These are phyloP conservation scores for Tricholoma bakamatsutake DNA, from an alignment of 768 basidiomycete species.

Conservation along the genomic window DNA sequence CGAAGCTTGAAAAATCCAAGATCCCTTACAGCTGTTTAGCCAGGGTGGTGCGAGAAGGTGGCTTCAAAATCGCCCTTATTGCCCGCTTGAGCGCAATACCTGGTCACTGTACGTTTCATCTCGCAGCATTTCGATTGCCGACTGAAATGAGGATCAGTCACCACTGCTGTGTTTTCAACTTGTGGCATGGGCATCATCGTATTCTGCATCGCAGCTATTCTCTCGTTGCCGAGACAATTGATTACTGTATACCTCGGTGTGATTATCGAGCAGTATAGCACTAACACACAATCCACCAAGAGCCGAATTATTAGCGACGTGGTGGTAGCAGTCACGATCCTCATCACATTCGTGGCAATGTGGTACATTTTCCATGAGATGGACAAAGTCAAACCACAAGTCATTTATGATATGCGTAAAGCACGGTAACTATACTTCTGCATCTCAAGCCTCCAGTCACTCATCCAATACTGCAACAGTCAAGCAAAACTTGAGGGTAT, in stretches of 20 bases:
- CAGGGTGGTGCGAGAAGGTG: conserved; percentile 76
- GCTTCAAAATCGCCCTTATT: conserved; percentile 77
- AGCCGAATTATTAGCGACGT: conserved; percentile 63
- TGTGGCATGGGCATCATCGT: conserved; percentile 81
- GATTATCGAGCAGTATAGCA: conserved; percentile 49
- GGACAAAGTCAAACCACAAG: conserved; percentile 56
- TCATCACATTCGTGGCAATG: conserved; percentile 72
- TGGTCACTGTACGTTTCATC: conserved; percentile 57
- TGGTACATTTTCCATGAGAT: conserved; percentile 81
- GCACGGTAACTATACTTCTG: conserved; percentile 41
- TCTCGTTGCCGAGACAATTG: conserved; percentile 88
- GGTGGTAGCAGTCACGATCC: conserved; percentile 59
- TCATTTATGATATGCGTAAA: conserved; percentile 69
- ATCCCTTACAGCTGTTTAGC: conserved; percentile 58
- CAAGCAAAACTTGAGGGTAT: conserved; percentile 46
- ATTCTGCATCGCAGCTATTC: conserved; percentile 73
- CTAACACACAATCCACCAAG: conserved; percentile 34
- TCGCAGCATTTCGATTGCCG: neutral
- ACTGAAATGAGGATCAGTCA: conserved; percentile 44
- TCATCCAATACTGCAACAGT: conserved; percentile 23
- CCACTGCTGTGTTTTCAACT: conserved; percentile 82
- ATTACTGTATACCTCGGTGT: conserved; percentile 90
- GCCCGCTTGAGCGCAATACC: conserved; percentile 80
- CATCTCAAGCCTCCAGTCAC: conserved; percentile 1
- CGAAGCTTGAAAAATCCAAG: conserved; percentile 59